These are phyloP conservation scores for Blepharisma japonicum DNA, from an alignment of 73 alveolate species.

Conservation along the genomic window DNA sequence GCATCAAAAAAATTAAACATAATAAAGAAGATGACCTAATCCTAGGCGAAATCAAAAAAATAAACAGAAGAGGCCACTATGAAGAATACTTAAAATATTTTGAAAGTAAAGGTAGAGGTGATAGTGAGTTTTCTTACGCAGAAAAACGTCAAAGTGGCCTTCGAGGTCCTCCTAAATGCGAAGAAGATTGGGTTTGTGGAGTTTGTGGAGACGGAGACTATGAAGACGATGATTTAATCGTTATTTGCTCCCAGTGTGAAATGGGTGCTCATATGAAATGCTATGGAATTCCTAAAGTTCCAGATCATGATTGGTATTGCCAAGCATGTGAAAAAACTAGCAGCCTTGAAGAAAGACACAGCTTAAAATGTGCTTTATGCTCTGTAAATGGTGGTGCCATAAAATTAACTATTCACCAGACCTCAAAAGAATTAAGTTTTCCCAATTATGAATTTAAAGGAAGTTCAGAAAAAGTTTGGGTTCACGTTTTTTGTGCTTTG, in stretches of 20 bases:
- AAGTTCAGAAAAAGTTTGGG: neutral
- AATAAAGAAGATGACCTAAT: conserved; percentile 1
- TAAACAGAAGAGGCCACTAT: neutral
- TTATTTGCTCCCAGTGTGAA: neutral
- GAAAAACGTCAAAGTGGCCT: neutral
- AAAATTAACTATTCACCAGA: neutral
- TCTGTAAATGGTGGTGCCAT: neutral
- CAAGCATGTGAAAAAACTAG: neutral
- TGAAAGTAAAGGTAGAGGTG: neutral
- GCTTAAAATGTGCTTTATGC: neutral
- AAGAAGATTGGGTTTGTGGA: neutral
- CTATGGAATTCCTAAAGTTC: neutral
- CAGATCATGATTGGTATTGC: neutral
- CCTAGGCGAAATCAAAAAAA: neutral
- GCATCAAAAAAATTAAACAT: neutral
- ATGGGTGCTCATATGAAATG: conserved; percentile 12
- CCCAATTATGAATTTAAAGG: neutral
- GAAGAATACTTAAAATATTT: neutral
- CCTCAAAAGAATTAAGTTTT: neutral
- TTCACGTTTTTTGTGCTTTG: neutral
- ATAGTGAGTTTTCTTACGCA: neutral
- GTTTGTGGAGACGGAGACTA: conserved; percentile 1
- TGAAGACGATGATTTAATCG: conserved; percentile 9
- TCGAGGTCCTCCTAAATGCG: neutral
- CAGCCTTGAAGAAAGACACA: neutral